Percentiles rank a stretch among this genome's conserved stretches.
Conservation (phyloP, 2,329 filamentous ascomycete species). For the Didymella exigua region DNA sequence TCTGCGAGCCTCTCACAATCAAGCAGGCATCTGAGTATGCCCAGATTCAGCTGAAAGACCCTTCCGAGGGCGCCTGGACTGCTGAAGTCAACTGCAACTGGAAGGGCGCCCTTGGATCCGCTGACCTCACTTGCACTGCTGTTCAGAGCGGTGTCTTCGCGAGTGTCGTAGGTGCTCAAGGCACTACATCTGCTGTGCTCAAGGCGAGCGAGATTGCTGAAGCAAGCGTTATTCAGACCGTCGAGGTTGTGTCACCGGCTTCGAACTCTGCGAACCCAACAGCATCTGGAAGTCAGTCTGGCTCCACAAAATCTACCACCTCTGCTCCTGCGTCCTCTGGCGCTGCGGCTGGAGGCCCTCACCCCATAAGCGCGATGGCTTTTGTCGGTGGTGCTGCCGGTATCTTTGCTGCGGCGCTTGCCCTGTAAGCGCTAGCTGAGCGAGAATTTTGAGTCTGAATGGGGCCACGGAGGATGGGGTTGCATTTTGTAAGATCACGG, state of each 20-base stretch:
- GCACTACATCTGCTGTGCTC: not conserved
- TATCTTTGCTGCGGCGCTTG: constrained; percentile 31
- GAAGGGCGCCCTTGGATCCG: constrained; percentile 27
- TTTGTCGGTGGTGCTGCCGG: constrained; percentile 32
- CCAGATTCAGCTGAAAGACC: constrained; percentile 29
- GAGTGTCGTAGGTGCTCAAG: not conserved
- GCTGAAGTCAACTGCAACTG: constrained; percentile 30
- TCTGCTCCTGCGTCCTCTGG: constrained; percentile 23
- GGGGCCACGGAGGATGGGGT: constrained; percentile 10
- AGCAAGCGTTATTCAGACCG: constrained; percentile 8
- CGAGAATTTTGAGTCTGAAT: not conserved
- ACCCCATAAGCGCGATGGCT: constrained; percentile 28
- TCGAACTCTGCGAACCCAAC: constrained; percentile 15
- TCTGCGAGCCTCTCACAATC: constrained; percentile 33
- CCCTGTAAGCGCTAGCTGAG: constrained; percentile 24
- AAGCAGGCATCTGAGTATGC: constrained; percentile 31
- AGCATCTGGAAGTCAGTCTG: constrained; percentile 11
- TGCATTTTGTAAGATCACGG: constrained; percentile 9
- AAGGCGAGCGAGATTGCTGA: constrained; percentile 17
- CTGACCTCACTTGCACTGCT: constrained; percentile 31
- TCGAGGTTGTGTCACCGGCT: constrained; percentile 22
- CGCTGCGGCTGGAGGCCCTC: constrained; percentile 24
- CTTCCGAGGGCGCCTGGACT: constrained; percentile 25
- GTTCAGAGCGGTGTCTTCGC: constrained; percentile 19
- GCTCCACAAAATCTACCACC: constrained; percentile 4